Conservation (phyloP, 2,329 filamentous ascomycete genomes). For the Pseudopyricularia javanii region DNA sequence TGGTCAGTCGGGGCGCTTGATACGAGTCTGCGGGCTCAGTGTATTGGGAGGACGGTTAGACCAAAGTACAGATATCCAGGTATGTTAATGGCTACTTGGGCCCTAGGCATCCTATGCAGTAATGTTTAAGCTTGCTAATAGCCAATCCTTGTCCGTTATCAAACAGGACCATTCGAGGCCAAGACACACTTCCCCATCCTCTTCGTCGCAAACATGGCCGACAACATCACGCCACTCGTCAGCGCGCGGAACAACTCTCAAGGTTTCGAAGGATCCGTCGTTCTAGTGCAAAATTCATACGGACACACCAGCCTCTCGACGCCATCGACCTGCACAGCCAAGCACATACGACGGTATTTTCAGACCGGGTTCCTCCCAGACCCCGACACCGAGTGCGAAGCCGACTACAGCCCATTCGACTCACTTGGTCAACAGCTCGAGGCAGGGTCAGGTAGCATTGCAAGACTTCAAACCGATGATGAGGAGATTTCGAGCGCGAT, state of each 20-base stretch:
- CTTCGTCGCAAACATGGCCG: constrained; percentile 27
- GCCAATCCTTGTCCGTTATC: not conserved
- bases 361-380: constrained; percentile 30
- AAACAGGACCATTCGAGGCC: constrained; percentile 13
- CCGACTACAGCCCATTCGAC: constrained; percentile 3
- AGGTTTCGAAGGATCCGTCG: constrained; percentile 28
- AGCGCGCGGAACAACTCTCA: constrained; percentile 25
- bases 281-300: constrained; percentile 36
- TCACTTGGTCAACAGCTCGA: not conserved
- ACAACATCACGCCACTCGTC: constrained; percentile 32
- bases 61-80: constrained; percentile 27
- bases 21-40: constrained; percentile 25
- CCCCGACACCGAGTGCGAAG: constrained; percentile 4
- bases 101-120: not conserved
- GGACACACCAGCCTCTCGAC: constrained; percentile 37
- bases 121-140: constrained; percentile 2
- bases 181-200: constrained; percentile 28
- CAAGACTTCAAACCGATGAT: not conserved
- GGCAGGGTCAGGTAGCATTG: not conserved
- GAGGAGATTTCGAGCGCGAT: not conserved
- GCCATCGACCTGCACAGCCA: constrained; percentile 29
- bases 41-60: constrained; percentile 22
- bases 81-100: constrained; percentile 4
- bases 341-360: constrained; percentile 29
- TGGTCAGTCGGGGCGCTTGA: constrained; percentile 29